Evolutionary conservation across 306 rosid species (phyloP), one percentile per base, ranked within the genome.

Genomic region (Quercus wislizeni): DNA sequence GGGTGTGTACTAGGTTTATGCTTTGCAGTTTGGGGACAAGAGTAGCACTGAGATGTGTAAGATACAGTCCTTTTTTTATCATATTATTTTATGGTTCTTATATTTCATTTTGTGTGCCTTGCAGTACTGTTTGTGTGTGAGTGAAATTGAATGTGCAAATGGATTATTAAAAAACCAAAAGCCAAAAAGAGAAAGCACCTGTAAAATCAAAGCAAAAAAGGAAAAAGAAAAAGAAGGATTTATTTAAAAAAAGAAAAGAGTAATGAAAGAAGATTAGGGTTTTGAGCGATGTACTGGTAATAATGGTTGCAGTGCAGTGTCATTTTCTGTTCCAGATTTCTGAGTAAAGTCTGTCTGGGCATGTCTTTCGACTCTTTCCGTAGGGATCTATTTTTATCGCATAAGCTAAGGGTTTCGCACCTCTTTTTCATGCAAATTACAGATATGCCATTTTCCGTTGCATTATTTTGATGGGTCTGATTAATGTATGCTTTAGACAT

Each of bases 221-320:
- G 78, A 25, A 73, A 61, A 10, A 27, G 65, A 72, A 74, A 76
- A 6, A 41, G 52, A 74, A 81, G 38, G 38, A 52, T 75, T 76
- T 57, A 41, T 27, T 76, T 64, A 6, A 54, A 76, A 38, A 38
- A 79, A 49, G 41, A 73, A 55, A 64, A 41, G 12, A 8, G 71
- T 69, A 63, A 78, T 54, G 77, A 70, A 55, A 74, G 76, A 70
- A 80, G 81, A 76, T 87, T 86, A 85, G 91, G 82, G 86, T 85
- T 84, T 81, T 82, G 77, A 79, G 84, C 15, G 77, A 81, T 79
- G 77, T 83, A 84, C 86, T 80, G 91, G 78, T 78, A 84, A 89
- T 85, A 84, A 89, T 85, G 83, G 76, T 78, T 69, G 95, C 96
- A 94, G 94, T 94, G 98, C 87, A 88, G 88, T 90, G 98, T 94